Evolutionary conservation across 2,329 filamentous ascomycete species (phyloP), one percentile per base, ranked within the genome.

Genomic region (Colletotrichum sp.): DNA sequence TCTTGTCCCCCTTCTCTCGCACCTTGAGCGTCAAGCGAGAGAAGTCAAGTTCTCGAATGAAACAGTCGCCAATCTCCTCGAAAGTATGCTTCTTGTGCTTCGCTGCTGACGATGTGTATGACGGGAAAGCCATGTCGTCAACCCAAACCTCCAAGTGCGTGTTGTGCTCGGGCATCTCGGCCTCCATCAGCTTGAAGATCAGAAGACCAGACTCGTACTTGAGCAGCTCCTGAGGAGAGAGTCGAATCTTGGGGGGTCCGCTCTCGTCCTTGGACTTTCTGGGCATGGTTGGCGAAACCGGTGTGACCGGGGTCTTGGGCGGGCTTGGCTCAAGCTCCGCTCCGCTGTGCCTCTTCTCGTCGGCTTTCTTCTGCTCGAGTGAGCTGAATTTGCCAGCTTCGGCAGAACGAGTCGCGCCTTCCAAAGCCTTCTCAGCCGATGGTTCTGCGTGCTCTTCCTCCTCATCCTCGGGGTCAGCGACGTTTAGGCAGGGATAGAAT

Each of bases 11-110:
- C 82, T 96, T 95, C 81, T 96, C 94, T 58, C 95, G 92, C 63
- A 98, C 89, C 73, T 96, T 94, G 78, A 99, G 90, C 0, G 96
- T 98, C 74, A 99, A 92, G 78, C 94, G 94, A 4, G 97, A 99
- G 80, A 98, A 96, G 78, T 99, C 97, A n/a, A 99, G 90, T 84
- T 99, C 97, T 76, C 97, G 95, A 75, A 99, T 94, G 85, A 99
- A 96, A 69, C 96, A 97, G 84, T 99, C 97, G 64, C 96, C 96
- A 81, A 96, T 96, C 85, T 99, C 97, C 79, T 97, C 95, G 84
- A 98, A 95, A 68, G 91, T 94, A 81, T 93, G 90, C 13, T 89
- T 87, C 79, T 89, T 93, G 55, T 89, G 90, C 81, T 91, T 93
- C 36, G 96, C 93, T 77, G 92, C 95, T 1, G 94, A 92, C 13